Base-by-base conservation (phyloP, 116 monocot genomes). In the Posidonia oceanica region DNA sequence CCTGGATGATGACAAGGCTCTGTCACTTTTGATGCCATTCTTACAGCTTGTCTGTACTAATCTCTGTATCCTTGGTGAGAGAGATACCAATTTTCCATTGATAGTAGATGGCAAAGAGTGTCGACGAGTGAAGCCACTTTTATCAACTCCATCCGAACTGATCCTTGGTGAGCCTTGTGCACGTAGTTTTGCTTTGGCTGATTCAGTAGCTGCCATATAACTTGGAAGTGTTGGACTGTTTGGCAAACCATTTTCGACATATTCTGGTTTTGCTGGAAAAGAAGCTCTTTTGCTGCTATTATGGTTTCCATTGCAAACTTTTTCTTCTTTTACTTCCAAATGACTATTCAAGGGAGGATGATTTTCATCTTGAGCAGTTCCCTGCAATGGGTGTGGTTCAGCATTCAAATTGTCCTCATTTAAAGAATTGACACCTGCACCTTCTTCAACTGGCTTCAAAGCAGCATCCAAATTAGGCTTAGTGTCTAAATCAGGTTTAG, bases 131-230 rank as follows among this genome's bases (percentile, higher is more conserved):
- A 72, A 39, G 1, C 73, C 78, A 79, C 76, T 85, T 70, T 78
- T 83, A 21, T 89, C 92, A 53, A 48, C 71, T 52, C 78, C 83
- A 69, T 96, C 96, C 1, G 82, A 81, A 36, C 75, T 81, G 65
- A 91, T 53, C 41, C 85, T 85, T 13, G 85, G 89, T 36, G 87
- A 92, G 73, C 56, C 74, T 68, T 83, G 91, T 22, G 70, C 76
- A 17, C 86, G 77, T 44, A 89, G 48, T 53, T 89, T 91, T 70
- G 97, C 97, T 65, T 97, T 97, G 37, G 85, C 85, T 52, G 97
- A 97, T 75, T 89, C 77, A 56, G 97, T 97, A 38, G 89, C 67
- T 59, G 89, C 87, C 97, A 97, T 97, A 70, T 97, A 97, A 77
- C 92, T 97, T 23, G 97, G 97, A 53, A 87, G 20, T 3, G 59